Percentiles rank a stretch among this genome's conserved stretches.
These are phyloP conservation scores for Mycena belliarum DNA, from an alignment of 768 basidiomycete genomes.

Conservation along the genomic window DNA sequence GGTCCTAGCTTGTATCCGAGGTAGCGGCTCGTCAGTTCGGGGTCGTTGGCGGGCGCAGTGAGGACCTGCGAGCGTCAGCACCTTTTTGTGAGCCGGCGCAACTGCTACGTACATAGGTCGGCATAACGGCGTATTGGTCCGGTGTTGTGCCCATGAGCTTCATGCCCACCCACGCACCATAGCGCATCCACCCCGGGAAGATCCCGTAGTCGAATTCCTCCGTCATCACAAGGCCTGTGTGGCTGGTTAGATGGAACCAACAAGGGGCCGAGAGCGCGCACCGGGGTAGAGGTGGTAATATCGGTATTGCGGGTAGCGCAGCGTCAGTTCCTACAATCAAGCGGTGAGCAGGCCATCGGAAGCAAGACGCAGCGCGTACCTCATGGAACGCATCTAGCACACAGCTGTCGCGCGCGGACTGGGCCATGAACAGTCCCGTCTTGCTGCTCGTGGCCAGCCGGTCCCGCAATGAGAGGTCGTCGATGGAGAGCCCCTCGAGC, in stretches of 20 bases:
- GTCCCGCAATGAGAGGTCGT: neutral
- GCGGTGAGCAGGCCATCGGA: neutral
- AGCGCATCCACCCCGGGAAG: neutral
- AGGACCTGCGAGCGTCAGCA: neutral
- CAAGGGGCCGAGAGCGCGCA: too few relatives aligned
- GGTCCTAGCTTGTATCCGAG: neutral
- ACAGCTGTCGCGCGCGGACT: slow-evolving; percentile 2
- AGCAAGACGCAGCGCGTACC: neutral
- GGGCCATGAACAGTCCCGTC: neutral
- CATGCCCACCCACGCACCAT: neutral
- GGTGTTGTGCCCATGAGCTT: slow-evolving; percentile 2
- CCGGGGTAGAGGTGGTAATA: neutral
- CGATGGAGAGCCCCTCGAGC: neutral
- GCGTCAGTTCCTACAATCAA: slow-evolving; percentile 10
- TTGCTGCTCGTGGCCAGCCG: neutral
- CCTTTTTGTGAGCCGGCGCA: too few relatives aligned
- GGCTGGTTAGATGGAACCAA: too few relatives aligned
- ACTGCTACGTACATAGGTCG: slow-evolving; percentile 5
- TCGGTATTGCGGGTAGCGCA: slow-evolving; percentile 10
- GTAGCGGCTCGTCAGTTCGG: neutral
- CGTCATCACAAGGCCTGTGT: slow-evolving; percentile 3
- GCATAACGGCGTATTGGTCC: neutral
- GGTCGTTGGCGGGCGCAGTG: neutral
- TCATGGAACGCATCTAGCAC: slow-evolving; percentile 1
- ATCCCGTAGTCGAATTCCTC: neutral